A percentile compares a stretch with the other conserved stretches of the same genome.
Conservation (phyloP, 164 flowering plant genomes). For the Vitis riparia region DNA sequence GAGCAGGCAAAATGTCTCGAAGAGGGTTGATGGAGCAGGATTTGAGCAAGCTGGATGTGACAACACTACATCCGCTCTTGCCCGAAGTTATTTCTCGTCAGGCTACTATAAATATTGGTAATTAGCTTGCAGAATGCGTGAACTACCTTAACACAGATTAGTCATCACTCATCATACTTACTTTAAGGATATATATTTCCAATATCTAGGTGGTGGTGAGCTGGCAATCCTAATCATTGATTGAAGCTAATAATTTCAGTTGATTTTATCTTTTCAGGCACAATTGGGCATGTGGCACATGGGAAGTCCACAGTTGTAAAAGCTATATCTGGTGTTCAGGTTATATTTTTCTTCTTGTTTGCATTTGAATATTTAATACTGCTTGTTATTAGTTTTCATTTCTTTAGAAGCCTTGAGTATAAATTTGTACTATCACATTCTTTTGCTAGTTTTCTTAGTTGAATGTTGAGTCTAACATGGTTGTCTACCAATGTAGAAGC, state of each 20-base stretch:
- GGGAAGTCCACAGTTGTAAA: conserved; percentile 95
- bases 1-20: conserved; percentile 56
- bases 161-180: too few species aligned
- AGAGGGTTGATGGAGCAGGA: conserved; percentile 98
- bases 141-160: too few species aligned
- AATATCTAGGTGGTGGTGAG: too few species aligned
- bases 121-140: neutral
- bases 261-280: conserved; percentile 42
- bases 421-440: too few species aligned
- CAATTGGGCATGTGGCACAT: conserved; percentile 98
- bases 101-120: conserved; percentile 92
- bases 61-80: conserved; percentile 76
- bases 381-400: neutral
- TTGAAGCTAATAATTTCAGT: too few species aligned
- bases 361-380: neutral
- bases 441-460: too few species aligned
- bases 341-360: conserved; percentile 17
- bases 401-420: too few species aligned
- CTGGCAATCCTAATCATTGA: too few species aligned
- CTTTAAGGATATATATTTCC: too few species aligned
- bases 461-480: too few species aligned
- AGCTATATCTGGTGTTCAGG: conserved; percentile 98
- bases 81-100: conserved; percentile 96
- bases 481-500: too few species aligned
- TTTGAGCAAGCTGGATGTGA: conserved; percentile 79